Evolutionary conservation across 257 asterid species (phyloP).

Genomic region (Petunia axillaris): DNA sequence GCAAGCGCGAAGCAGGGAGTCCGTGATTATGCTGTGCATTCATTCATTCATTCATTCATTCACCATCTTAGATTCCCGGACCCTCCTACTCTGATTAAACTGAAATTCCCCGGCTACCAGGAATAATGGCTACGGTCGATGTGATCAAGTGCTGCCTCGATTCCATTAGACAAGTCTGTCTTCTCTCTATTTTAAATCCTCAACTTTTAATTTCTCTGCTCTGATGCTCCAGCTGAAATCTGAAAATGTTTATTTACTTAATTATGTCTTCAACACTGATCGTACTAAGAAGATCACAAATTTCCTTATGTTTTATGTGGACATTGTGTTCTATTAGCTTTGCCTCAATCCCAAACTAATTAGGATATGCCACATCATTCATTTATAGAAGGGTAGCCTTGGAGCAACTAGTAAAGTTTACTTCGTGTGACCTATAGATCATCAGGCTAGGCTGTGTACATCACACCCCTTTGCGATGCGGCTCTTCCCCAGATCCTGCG

Average conservation of each 20-base stretch:
- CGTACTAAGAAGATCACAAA: background rate
- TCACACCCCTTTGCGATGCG: no score
- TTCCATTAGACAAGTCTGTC: constrained; percentile 79
- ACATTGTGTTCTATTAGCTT: background rate
- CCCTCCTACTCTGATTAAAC: background rate
- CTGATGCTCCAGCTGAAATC: background rate
- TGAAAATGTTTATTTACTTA: no score
- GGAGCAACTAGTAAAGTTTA: no score
- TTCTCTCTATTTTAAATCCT: background rate
- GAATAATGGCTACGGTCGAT: constrained; percentile 68
- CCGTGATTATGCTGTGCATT: no score
- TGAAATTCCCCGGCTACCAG: background rate
- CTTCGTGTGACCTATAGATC: no score
- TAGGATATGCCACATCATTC: background rate
- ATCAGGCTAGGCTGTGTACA: no score
- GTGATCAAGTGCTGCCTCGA: constrained; percentile 87
- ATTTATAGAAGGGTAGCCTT: no score
- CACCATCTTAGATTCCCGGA: no score
- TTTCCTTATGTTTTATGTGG: background rate
- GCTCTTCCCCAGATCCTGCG: no score
- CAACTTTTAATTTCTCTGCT: background rate
- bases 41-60: no score
- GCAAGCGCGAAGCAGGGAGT: no score
- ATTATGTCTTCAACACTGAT: background rate
- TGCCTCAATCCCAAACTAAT: background rate